Percentiles rank a stretch among this genome's conserved stretches.
Evolutionary conservation across 2,329 filamentous ascomycete genomes (phyloP).

Genomic region (Venturia effusa): DNA sequence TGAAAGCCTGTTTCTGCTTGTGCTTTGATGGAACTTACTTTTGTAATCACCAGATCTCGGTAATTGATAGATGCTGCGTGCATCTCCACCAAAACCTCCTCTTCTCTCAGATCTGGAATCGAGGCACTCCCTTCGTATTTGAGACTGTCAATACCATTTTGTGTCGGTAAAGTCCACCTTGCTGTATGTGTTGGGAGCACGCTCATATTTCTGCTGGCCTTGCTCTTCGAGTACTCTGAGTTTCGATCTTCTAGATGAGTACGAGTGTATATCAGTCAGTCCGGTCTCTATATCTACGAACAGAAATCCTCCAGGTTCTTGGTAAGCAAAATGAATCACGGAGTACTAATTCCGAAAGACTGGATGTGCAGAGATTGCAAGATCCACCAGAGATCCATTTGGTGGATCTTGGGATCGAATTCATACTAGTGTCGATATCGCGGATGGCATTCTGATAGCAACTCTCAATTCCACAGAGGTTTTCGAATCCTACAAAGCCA

Average conservation of each 20-base stretch:
- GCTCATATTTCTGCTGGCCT: background rate
- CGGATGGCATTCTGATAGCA: background rate
- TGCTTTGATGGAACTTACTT: background rate
- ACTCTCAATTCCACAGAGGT: too few species aligned
- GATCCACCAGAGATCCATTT: background rate
- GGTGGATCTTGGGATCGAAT: background rate
- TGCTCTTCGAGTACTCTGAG: background rate
- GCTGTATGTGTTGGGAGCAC: background rate
- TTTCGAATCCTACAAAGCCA: too few species aligned
- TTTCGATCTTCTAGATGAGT: too few species aligned
- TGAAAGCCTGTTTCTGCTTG: too few species aligned
- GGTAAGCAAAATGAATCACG: background rate
- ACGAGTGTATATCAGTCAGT: too few species aligned
- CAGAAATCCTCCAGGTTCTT: too few species aligned
- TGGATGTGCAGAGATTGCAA: background rate
- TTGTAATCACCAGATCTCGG: constrained; percentile 7
- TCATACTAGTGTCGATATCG: background rate
- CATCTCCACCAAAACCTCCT: constrained; percentile 8
- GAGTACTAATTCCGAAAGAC: background rate
- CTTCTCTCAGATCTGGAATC: background rate
- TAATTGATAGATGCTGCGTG: constrained; percentile 9
- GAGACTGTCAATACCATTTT: constrained; percentile 4
- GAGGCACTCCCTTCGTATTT: background rate
- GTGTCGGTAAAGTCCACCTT: background rate
- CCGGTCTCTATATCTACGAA: too few species aligned